Conservation (phyloP, 2,329 filamentous ascomycete genomes). For the Cercospora sesami region DNA sequence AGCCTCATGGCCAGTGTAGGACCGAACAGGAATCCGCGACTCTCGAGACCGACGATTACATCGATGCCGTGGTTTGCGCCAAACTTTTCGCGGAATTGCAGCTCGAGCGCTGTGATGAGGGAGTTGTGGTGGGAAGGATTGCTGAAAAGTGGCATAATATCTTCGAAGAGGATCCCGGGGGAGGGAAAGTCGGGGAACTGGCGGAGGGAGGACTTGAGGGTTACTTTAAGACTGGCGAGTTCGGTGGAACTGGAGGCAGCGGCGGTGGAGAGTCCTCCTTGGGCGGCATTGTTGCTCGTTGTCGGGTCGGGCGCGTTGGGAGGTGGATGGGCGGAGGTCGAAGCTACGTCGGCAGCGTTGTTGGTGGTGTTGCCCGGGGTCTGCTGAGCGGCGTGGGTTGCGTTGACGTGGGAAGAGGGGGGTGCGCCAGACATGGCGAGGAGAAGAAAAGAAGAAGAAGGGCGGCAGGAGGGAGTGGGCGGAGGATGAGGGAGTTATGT, state of each 20-base stretch:
- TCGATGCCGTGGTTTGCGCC: conserved; percentile 55
- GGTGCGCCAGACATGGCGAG: conserved; percentile 22
- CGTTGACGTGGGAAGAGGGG: conserved; percentile 16
- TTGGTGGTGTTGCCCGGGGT: conserved; percentile 13
- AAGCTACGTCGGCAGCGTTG: conserved; percentile 24
- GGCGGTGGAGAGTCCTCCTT: conserved; percentile 53
- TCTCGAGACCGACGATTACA: conserved; percentile 89
- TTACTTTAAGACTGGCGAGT: conserved; percentile 61
- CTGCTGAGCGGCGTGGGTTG: conserved; percentile 15
- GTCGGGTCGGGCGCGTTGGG: conserved; percentile 32
- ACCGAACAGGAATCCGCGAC: conserved; percentile 92
- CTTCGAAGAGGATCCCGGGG: conserved; percentile 91
- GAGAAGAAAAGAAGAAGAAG: conserved; percentile 8
- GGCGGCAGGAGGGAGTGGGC: conserved; percentile 6
- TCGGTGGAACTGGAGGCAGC: conserved; percentile 46
- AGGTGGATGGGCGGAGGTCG: conserved; percentile 33
- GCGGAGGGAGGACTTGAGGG: conserved; percentile 70
- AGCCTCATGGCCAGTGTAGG: conserved; percentile 81
- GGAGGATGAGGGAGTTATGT: conserved; percentile 6
- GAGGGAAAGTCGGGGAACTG: conserved; percentile 91
- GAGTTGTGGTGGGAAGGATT: conserved; percentile 70
- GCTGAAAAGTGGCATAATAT: conserved; percentile 95
- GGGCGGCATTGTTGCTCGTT: conserved; percentile 42
- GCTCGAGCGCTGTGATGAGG: conserved; percentile 80
- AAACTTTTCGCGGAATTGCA: conserved; percentile 71